phyloP scores from a whole-genome alignment of 2,329 filamentous ascomycete species.

The Trichoderma asperellum region DNA sequence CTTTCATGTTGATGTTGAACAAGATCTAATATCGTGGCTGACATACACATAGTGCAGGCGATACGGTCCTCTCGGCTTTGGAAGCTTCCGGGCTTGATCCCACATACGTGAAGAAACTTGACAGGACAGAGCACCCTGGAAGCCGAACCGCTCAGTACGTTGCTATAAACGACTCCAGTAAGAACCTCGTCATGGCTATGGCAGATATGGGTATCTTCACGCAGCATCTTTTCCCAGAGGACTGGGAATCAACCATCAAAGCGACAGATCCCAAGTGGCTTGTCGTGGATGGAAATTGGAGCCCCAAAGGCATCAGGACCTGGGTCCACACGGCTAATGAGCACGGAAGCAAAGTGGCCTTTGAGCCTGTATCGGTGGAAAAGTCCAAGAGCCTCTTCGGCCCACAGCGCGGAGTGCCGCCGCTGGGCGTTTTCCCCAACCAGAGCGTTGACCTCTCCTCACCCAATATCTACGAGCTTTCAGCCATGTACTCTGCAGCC shows the following conservation, averaged over 20 bases:
- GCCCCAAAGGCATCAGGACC: conserved; percentile 62
- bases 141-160: conserved; percentile 87
- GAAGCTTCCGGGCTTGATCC: conserved; percentile 66
- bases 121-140: conserved; percentile 51
- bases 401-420: conserved; percentile 42
- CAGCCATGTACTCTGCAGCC: conserved; percentile 76
- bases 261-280: conserved; percentile 71
- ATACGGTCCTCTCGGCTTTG: conserved; percentile 70
- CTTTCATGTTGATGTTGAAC: not conserved
- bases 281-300: conserved; percentile 89
- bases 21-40: not conserved
- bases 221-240: conserved; percentile 53
- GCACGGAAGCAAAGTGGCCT: conserved; percentile 66
- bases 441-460: conserved; percentile 74
- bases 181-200: conserved; percentile 89
- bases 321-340: conserved; percentile 68
- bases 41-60: conserved; percentile 62
- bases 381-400: conserved; percentile 76
- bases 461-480: conserved; percentile 82
- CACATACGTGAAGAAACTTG: conserved; percentile 63
- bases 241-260: conserved; percentile 64
- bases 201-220: conserved; percentile 90
- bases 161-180: conserved; percentile 81
- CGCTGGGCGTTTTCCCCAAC: conserved; percentile 59
- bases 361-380: conserved; percentile 84